A percentile compares a stretch with the other conserved stretches of the same genome.
Conservation (phyloP, 2,329 filamentous ascomycete genomes). For the Calycina herbarum region DNA sequence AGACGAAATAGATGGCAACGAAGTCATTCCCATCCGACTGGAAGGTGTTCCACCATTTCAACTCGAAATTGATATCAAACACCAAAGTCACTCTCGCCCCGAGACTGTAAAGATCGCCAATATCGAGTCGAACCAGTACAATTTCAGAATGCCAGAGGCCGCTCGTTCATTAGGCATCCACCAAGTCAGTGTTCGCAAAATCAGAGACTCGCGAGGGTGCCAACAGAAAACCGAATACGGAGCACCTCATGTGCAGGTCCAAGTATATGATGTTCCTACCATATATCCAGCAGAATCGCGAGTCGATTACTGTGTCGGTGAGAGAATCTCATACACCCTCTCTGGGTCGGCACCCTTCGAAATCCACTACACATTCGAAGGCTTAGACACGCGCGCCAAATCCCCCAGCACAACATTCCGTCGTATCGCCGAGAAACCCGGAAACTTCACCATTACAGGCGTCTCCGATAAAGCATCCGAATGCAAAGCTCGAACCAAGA, state of each 20-base stretch:
- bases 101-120: slow-evolving; percentile 81
- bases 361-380: slow-evolving; percentile 87
- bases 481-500: slow-evolving; percentile 76
- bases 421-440: slow-evolving; percentile 88
- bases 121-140: slow-evolving; percentile 72
- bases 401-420: slow-evolving; percentile 81
- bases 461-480: slow-evolving; percentile 86
- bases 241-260: slow-evolving; percentile 79
- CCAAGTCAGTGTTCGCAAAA: slow-evolving; percentile 82
- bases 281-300: slow-evolving; percentile 85
- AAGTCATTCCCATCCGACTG: slow-evolving; percentile 83
- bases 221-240: slow-evolving; percentile 72
- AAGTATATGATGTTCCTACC: slow-evolving; percentile 88
- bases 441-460: slow-evolving; percentile 82
- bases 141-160: slow-evolving; percentile 80
- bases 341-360: slow-evolving; percentile 91
- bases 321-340: slow-evolving; percentile 88
- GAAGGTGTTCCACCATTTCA: slow-evolving; percentile 85
- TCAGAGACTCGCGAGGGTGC: slow-evolving; percentile 85
- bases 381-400: slow-evolving; percentile 73
- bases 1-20: slow-evolving; percentile 76
- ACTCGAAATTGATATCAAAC: slow-evolving; percentile 89
- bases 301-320: slow-evolving; percentile 90
- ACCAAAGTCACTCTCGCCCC: slow-evolving; percentile 76
- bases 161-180: slow-evolving; percentile 88